Evolutionary conservation across 352 stramenopile species (phyloP), one percentile per base, ranked within the genome.

Genomic region (Globisporangium viniferum): DNA sequence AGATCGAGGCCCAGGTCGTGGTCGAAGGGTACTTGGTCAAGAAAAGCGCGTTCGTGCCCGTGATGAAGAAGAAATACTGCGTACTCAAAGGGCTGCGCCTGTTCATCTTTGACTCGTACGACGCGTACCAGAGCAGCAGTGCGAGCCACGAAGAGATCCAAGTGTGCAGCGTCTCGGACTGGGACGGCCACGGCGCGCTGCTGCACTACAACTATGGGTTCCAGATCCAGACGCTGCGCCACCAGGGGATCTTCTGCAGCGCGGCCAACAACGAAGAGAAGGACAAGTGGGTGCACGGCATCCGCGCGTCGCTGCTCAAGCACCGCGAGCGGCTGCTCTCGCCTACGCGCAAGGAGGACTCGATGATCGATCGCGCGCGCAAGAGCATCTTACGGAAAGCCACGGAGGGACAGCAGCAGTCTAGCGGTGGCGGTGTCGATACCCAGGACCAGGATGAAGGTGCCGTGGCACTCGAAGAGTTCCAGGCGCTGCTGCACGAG

Each of bases 171-270:
- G 74, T 91, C 10, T 85, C 75, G 0, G 81, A 86, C 8, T 92
- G 83, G 83, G 81, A 94, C 35, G 86, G 84, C 24, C 76, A 89
- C 49, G 75, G 77, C 9, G 64, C 80, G 14, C 55, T 92, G 36
- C 70, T 93, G 59, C 81, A 89, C 58, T 94, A 94, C 72, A 73
- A 86, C 20, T 76, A 94, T 64, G 81, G 79, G 1, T 94, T 94
- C 41, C 67, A 89, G 44, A 67, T 94, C n/a, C 80, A 91, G 51
- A 89, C 82, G 0, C 71, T 80, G 29, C 64, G 66, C 14, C 84
- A 89, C 51, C 44, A 80, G 36, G 75, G 73, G n/a, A 79, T 92
- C 39, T 82, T 82, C 33, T 94, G 84, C 63, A 94, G 86, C 62
- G 82, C 82, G 0, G 74, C 82, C 5, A 91, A 69, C 66, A 74